Evolutionary conservation across 345 rosid genomes (phyloP).

Genomic region (Triadica sebifera): DNA sequence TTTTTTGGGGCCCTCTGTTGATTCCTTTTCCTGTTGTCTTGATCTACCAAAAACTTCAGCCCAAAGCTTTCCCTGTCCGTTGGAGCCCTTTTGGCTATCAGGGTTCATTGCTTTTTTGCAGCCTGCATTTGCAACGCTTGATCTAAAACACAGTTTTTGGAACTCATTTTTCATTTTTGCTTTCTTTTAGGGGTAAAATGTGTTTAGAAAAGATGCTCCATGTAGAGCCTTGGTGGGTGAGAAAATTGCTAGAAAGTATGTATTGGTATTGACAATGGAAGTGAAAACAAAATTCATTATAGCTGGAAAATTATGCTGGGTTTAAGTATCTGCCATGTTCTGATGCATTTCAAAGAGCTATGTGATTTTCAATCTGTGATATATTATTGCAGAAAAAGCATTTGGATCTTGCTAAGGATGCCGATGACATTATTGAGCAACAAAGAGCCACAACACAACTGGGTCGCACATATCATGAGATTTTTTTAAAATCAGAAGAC

Average conservation of each 20-base stretch:
- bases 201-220: background rate
- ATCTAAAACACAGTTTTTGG: background rate
- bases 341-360: background rate
- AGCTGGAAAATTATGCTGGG: background rate
- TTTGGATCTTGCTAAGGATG: slow-evolving; percentile 78
- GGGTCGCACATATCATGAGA: slow-evolving; percentile 85
- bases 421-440: slow-evolving; percentile 73
- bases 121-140: background rate
- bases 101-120: background rate
- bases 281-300: background rate
- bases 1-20: background rate
- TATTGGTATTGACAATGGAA: background rate
- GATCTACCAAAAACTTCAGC: background rate
- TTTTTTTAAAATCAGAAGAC: slow-evolving; percentile 55
- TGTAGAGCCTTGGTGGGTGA: background rate
- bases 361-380: background rate
- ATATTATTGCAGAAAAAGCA: slow-evolving; percentile 63
- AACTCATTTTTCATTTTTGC: background rate
- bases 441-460: slow-evolving; percentile 91
- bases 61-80: background rate
- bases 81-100: background rate
- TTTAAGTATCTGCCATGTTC: background rate
- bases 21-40: background rate
- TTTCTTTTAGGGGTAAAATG: background rate
- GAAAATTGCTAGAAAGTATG: background rate